A percentile compares a stretch with the other conserved stretches of the same genome.
These are phyloP conservation scores for Apiospora saccharicola DNA, from an alignment of 2,329 filamentous ascomycete species.

Conservation along the genomic window DNA sequence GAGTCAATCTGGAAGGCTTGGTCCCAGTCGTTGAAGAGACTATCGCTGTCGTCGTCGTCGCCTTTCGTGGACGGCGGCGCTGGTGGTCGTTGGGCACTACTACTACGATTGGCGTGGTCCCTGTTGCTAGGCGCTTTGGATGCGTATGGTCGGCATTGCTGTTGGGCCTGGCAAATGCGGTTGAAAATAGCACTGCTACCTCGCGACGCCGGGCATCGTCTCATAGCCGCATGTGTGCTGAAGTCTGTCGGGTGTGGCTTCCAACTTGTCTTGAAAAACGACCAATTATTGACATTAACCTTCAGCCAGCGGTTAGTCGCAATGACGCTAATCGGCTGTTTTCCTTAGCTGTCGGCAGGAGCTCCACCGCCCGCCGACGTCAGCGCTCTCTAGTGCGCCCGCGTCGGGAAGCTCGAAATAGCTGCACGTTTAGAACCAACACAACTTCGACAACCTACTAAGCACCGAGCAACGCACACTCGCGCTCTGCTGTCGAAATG, in stretches of 20 bases:
- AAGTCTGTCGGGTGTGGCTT: neutral
- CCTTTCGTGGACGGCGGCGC: neutral
- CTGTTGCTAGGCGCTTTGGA: conserved; percentile 10
- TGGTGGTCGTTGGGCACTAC: neutral
- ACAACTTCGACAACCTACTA: neutral
- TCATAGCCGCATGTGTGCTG: conserved; percentile 41
- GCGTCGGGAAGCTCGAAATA: conserved; percentile 19
- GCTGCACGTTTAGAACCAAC: conserved; percentile 17
- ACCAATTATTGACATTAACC: neutral
- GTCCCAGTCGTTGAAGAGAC: conserved; percentile 41
- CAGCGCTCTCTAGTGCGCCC: neutral
- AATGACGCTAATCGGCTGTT: neutral
- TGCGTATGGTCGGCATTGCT: conserved; percentile 32
- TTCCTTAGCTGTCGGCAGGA: neutral
- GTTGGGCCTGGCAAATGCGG: conserved; percentile 19
- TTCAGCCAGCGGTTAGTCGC: neutral
- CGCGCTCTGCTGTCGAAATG: conserved; percentile 40
- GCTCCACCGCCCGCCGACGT: conserved; percentile 23
- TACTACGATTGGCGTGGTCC: neutral
- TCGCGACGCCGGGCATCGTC: conserved; percentile 39
- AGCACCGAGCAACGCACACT: neutral
- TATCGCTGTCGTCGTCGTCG: conserved; percentile 18
- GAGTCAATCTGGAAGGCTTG: conserved; percentile 48
- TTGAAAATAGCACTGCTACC: conserved; percentile 34
- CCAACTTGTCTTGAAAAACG: neutral